phyloP scores from a whole-genome alignment of 169 alveolate genomes.

The Eimeria praecox region DNA sequence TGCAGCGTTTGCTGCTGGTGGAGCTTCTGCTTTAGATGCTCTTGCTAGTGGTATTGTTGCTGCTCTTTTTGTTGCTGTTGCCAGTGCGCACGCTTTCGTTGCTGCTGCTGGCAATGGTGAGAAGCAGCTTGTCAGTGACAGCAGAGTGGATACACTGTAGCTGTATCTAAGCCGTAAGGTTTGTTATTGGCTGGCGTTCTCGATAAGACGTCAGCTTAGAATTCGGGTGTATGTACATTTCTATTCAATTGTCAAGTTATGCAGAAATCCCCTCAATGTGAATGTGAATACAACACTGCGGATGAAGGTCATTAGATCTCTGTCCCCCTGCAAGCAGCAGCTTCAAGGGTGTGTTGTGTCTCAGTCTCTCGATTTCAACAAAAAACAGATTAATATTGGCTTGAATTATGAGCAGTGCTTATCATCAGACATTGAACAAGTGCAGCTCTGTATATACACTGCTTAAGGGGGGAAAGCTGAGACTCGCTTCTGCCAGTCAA shows the following conservation, averaged over 20 bases:
- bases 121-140: background rate
- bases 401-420: background rate
- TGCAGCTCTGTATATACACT: background rate
- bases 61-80: background rate
- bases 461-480: background rate
- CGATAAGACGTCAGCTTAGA: background rate
- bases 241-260: background rate
- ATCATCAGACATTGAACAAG: background rate
- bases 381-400: background rate
- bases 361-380: background rate
- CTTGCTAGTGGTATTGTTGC: background rate
- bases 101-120: background rate
- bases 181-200: background rate
- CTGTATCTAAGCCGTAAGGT: background rate
- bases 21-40: background rate
- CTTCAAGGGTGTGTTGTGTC: background rate
- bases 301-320: background rate
- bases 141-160: background rate
- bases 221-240: background rate
- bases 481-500: background rate
- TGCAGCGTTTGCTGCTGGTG: conserved; percentile 5
- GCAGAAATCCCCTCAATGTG: background rate
- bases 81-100: background rate
- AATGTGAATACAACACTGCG: background rate
- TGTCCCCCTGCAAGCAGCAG: background rate